Percentiles rank a stretch among this genome's conserved stretches.
Conservation (phyloP, 2,329 filamentous ascomycete genomes). For the Aspergillus sp. region DNA sequence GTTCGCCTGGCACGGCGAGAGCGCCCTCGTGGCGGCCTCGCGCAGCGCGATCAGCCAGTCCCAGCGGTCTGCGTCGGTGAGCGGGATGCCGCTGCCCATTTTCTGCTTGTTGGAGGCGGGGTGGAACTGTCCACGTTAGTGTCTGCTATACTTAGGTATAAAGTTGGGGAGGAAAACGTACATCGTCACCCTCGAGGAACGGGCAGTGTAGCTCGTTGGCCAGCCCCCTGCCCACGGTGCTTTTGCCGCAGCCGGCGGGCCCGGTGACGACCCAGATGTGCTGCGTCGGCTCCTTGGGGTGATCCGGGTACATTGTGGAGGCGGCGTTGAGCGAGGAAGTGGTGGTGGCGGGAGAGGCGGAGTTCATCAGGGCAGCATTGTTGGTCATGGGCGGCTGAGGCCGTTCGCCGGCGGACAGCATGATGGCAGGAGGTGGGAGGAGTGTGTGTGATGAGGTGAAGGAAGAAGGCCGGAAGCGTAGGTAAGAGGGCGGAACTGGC, state of each 20-base stretch:
- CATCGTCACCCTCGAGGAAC: constrained; percentile 76
- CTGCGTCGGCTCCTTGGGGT: constrained; percentile 37
- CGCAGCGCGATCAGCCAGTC: constrained; percentile 86
- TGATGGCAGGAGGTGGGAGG: constrained; percentile 20
- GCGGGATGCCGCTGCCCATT: constrained; percentile 78
- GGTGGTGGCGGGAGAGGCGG: constrained; percentile 18
- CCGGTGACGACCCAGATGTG: constrained; percentile 81
- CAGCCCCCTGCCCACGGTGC: constrained; percentile 67
- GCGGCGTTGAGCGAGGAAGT: constrained; percentile 16
- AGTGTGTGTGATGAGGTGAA: not conserved
- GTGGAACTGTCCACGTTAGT: constrained; percentile 39
- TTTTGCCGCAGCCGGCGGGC: constrained; percentile 77
- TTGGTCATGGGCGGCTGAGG: constrained; percentile 25
- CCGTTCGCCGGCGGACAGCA: constrained; percentile 42
- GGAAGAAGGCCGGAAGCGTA: constrained; percentile 8
- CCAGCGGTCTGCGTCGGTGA: constrained; percentile 94
- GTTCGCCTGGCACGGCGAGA: constrained; percentile 32
- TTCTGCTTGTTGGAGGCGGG: constrained; percentile 75
- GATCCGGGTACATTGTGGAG: constrained; percentile 15
- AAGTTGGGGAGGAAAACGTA: constrained; percentile 40
- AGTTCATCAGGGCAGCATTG: constrained; percentile 21
- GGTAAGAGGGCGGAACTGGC: not conserved
- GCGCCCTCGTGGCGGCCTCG: constrained; percentile 57
- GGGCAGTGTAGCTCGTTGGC: constrained; percentile 62
- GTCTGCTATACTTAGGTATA: not conserved